These are phyloP conservation scores for Neurospora sp. DNA, from an alignment of 495 filamentous ascomycete species.

Conservation along the genomic window DNA sequence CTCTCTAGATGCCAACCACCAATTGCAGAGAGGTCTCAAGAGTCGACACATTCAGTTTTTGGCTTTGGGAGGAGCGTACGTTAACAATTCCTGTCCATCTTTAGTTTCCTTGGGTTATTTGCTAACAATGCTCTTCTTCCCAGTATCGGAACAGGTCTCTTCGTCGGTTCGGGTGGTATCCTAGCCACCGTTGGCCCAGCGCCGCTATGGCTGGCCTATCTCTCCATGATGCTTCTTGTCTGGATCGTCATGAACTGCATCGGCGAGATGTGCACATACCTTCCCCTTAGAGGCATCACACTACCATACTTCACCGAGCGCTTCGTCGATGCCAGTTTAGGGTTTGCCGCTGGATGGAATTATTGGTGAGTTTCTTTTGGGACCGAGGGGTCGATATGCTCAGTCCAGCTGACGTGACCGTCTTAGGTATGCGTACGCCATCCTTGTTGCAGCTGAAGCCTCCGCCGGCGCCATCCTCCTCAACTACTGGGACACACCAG, in stretches of 20 bases:
- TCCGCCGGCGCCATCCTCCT: slow-evolving; percentile 43
- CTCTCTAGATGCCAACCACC: slow-evolving; percentile 14
- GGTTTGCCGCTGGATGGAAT: slow-evolving; percentile 77
- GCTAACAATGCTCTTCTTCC: background rate
- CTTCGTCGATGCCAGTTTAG: slow-evolving; percentile 63
- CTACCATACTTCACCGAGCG: slow-evolving; percentile 59
- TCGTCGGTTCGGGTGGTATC: slow-evolving; percentile 41
- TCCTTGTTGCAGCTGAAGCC: slow-evolving; percentile 39
- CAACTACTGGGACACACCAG: slow-evolving; percentile 43
- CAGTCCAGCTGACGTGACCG: background rate
- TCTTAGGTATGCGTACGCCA: slow-evolving; percentile 31
- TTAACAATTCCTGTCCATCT: background rate
- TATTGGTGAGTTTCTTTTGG: slow-evolving; percentile 27
- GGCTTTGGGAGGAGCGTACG: slow-evolving; percentile 51
- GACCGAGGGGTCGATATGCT: background rate
- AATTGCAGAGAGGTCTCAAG: slow-evolving; percentile 51
- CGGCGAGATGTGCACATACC: slow-evolving; percentile 48
- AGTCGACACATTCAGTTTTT: slow-evolving; percentile 63
- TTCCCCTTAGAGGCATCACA: slow-evolving; percentile 48
- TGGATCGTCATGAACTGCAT: slow-evolving; percentile 38
- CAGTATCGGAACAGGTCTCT: slow-evolving; percentile 55
- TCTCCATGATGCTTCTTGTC: slow-evolving; percentile 32
- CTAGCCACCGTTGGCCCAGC: slow-evolving; percentile 37
- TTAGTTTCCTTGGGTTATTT: too few relatives aligned
- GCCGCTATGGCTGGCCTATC: slow-evolving; percentile 45